phyloP scores from a whole-genome alignment of 495 filamentous ascomycete species.

The Annulohypoxylon moriforme region DNA sequence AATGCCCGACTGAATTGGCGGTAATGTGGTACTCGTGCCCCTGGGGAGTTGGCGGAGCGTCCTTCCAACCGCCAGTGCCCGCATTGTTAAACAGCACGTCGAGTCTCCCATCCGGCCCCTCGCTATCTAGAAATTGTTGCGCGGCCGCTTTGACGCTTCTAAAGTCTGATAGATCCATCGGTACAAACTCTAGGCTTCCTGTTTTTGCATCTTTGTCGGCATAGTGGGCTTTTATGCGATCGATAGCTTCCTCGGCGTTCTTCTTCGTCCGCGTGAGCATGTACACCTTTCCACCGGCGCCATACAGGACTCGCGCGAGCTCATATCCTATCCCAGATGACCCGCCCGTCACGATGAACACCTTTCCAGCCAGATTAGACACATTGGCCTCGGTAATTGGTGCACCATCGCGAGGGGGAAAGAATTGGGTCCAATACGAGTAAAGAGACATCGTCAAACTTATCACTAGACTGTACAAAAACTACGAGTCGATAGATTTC shows the following conservation, averaged over 20 bases:
- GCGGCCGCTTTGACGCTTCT: conserved; percentile 40
- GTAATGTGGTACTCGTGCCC: conserved; percentile 54
- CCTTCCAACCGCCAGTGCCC: conserved; percentile 51
- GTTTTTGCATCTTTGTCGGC: conserved; percentile 29
- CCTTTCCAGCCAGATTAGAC: conserved; percentile 43
- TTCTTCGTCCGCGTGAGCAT: conserved; percentile 56
- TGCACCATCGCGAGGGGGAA: conserved; percentile 43
- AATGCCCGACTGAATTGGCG: conserved; percentile 51
- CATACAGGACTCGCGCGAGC: conserved; percentile 57
- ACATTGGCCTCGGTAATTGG: conserved; percentile 43
- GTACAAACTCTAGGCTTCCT: conserved; percentile 41
- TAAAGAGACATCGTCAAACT: conserved; percentile 8
- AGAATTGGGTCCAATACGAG: conserved; percentile 45
- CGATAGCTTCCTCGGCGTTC: conserved; percentile 42
- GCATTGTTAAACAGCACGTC: conserved; percentile 52
- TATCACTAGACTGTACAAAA: background rate
- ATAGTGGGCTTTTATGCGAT: conserved; percentile 45
- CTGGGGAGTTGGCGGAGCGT: conserved; percentile 47
- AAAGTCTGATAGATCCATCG: conserved; percentile 45
- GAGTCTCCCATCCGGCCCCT: conserved; percentile 47
- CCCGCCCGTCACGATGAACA: conserved; percentile 60
- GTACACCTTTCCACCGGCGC: conserved; percentile 57
- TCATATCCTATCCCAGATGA: conserved; percentile 57
- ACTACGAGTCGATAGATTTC: background rate
- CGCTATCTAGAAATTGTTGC: conserved; percentile 25